Conservation (phyloP, 108 stramenopile genomes). For the Pseudonitzschia delicatissima region DNA sequence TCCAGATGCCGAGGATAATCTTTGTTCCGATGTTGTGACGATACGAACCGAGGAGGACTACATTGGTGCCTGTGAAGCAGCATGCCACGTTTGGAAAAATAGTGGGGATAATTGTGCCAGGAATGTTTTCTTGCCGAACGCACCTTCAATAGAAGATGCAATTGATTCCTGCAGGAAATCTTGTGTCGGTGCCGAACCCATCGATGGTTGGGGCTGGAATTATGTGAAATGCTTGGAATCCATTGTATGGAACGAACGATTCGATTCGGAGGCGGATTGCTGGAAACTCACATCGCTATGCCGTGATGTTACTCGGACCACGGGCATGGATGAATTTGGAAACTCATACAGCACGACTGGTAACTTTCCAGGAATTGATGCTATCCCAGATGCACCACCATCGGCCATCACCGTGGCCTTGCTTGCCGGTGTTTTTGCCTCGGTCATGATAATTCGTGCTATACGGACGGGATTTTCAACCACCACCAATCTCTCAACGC, state of each 20-base stretch:
- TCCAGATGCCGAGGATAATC: constrained; percentile 7
- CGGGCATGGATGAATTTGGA: constrained; percentile 31
- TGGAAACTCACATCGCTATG: constrained; percentile 52
- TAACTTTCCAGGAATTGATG: too few species aligned
- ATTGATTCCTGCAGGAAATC: constrained; percentile 24
- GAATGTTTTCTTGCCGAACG: neutral
- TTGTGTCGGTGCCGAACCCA: constrained; percentile 21
- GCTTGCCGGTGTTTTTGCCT: constrained; percentile 15
- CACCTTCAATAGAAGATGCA: neutral
- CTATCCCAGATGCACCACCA: neutral
- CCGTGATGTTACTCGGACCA: constrained; percentile 40
- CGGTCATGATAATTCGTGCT: constrained; percentile 16
- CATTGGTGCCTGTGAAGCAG: constrained; percentile 46
- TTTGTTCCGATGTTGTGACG: constrained; percentile 29
- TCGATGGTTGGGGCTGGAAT: constrained; percentile 67
- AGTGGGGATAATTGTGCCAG: constrained; percentile 23
- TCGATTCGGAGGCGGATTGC: constrained; percentile 23
- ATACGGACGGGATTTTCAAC: constrained; percentile 4
- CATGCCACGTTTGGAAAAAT: constrained; percentile 42
- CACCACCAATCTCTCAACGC: neutral
- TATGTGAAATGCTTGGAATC: constrained; percentile 62
- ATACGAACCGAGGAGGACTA: constrained; percentile 33
- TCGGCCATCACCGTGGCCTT: constrained; percentile 7
- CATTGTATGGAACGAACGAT: constrained; percentile 31
- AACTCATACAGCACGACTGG: constrained; percentile 2